A percentile compares a stretch with the other conserved stretches of the same genome.
Conservation (phyloP, 257 asterid species). For the Linaria vulgaris region DNA sequence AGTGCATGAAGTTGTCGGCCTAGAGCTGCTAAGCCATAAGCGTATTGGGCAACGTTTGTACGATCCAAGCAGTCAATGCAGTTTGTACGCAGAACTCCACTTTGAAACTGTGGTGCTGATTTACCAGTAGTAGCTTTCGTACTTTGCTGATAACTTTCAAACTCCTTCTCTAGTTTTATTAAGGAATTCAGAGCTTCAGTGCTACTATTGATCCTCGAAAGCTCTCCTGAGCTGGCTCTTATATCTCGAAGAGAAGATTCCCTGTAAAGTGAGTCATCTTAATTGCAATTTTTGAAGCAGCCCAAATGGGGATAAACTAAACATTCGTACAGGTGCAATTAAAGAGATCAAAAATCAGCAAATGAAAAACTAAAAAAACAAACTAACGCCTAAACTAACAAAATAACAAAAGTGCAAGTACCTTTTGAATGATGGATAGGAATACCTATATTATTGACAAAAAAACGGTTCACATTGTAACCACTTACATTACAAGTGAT, state of each 20-base stretch:
- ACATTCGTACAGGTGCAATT: neutral
- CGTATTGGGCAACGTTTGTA: slow-evolving; percentile 98
- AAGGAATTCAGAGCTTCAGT: slow-evolving; percentile 43
- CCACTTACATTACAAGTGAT: neutral
- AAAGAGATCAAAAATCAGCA: neutral
- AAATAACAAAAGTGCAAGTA: neutral
- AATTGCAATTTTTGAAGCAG: slow-evolving; percentile 9
- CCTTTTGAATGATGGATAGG: slow-evolving; percentile 5
- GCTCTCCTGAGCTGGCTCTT: slow-evolving; percentile 67
- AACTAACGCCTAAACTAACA: neutral
- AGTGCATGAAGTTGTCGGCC: slow-evolving; percentile 94
- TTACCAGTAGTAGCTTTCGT: slow-evolving; percentile 38
- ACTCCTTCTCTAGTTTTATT: slow-evolving; percentile 61
- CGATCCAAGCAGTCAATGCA: slow-evolving; percentile 98
- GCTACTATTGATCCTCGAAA: slow-evolving; percentile 55
- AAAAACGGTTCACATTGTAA: neutral
- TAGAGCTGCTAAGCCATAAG: slow-evolving; percentile 92
- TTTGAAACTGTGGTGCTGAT: slow-evolving; percentile 60
- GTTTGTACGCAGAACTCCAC: slow-evolving; percentile 98
- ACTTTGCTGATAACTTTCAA: slow-evolving; percentile 44
- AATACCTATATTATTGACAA: neutral
- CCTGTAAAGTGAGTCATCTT: slow-evolving; percentile 41
- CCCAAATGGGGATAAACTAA: neutral
- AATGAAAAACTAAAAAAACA: neutral
- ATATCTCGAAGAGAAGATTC: slow-evolving; percentile 76